Conservation (phyloP, 129 eudicot species). For the Erigeron canadensis region DNA sequence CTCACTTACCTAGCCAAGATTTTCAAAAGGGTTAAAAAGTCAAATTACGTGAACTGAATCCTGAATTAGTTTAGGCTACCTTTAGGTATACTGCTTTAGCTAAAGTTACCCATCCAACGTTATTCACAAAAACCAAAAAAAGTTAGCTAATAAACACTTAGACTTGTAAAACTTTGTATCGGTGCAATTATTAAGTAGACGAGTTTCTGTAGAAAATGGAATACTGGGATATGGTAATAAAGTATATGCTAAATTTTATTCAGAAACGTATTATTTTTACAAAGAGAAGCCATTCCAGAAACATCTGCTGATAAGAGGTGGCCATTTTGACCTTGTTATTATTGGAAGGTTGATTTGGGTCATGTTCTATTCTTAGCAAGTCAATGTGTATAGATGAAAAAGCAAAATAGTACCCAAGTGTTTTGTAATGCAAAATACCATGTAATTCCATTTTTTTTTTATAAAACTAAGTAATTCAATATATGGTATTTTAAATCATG, state of each 20-base stretch:
- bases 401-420: not conserved
- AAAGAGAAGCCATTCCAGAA: too few species aligned
- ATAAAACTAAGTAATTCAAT: too few species aligned
- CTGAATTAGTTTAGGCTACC: too few species aligned
- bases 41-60: not conserved
- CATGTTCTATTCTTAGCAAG: not conserved
- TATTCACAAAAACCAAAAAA: not conserved
- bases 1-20: not conserved
- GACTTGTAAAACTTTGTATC: not conserved
- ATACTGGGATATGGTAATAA: not conserved
- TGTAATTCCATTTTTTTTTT: too few species aligned
- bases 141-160: conserved; percentile 6
- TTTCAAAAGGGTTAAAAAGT: not conserved
- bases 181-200: conserved; percentile 20
- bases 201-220: not conserved
- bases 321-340: not conserved
- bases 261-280: not conserved
- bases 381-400: not conserved
- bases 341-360: not conserved
- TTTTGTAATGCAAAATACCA: too few species aligned
- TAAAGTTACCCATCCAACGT: not conserved
- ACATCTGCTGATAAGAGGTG: too few species aligned
- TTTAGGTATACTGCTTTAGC: not conserved
- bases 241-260: conserved; percentile 3
- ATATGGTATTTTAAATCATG: too few species aligned